Conservation (phyloP, 2,329 filamentous ascomycete genomes). For the Neofusicoccum parvum region DNA sequence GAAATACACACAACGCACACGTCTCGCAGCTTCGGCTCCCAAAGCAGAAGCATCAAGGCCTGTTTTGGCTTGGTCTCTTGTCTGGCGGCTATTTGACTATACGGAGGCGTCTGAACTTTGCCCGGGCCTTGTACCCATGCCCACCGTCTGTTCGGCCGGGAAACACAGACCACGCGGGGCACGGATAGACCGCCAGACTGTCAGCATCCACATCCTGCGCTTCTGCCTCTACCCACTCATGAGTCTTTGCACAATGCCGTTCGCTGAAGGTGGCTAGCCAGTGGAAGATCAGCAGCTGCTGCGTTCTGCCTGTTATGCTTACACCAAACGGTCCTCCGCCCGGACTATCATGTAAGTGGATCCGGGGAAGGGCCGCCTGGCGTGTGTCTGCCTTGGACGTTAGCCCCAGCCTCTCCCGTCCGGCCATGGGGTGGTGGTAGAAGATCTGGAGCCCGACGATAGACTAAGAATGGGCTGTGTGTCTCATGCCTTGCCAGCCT, state of each 20-base stretch:
- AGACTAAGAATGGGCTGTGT: not conserved
- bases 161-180: not conserved
- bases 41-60: not conserved
- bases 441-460: not conserved
- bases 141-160: not conserved
- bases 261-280: slow-evolving; percentile 7
- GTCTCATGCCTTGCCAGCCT: not conserved
- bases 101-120: not conserved
- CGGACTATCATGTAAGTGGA: not conserved
- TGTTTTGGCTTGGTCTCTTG: not conserved
- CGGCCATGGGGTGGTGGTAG: not conserved
- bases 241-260: not conserved
- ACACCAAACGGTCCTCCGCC: slow-evolving; percentile 12
- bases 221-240: not conserved
- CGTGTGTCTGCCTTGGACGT: not conserved
- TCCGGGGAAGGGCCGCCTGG: not conserved
- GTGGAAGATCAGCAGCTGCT: slow-evolving; percentile 4
- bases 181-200: not conserved
- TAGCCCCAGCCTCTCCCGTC: not conserved
- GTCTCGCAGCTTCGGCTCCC: not conserved
- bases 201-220: slow-evolving; percentile 11
- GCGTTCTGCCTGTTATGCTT: slow-evolving; percentile 1
- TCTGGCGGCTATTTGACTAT: slow-evolving; percentile 3
- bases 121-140: not conserved
- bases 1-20: not conserved